phyloP scores from a whole-genome alignment of 495 filamentous ascomycete genomes.

The Coniosporium apollinis region DNA sequence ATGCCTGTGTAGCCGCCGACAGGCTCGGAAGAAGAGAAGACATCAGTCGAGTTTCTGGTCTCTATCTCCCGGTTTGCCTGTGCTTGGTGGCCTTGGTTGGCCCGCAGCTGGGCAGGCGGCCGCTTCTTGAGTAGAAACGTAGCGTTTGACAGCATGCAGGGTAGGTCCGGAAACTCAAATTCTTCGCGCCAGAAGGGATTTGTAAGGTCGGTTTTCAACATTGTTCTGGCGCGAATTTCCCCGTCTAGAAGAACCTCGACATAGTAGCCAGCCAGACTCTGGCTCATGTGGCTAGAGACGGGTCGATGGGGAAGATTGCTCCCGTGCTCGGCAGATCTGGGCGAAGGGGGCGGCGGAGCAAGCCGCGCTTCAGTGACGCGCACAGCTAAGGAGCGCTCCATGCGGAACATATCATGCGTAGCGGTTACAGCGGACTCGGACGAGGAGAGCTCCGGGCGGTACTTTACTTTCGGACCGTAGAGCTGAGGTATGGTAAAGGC shows the following conservation, averaged over 20 bases:
- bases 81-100: too few species aligned
- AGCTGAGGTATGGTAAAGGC: constrained; percentile 91
- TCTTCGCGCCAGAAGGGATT: constrained; percentile 94
- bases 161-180: constrained; percentile 71
- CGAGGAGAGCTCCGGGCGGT: constrained; percentile 13
- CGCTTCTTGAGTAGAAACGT: constrained; percentile 69
- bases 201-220: constrained; percentile 60
- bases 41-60: constrained; percentile 11
- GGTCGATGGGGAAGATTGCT: background rate
- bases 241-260: constrained; percentile 87
- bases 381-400: constrained; percentile 43
- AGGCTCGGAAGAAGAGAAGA: constrained; percentile 16
- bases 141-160: constrained; percentile 57
- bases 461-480: constrained; percentile 42
- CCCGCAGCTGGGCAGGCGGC: constrained; percentile 24
- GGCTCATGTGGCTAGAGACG: background rate
- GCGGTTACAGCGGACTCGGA: constrained; percentile 14
- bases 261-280: constrained; percentile 37
- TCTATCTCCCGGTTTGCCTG: constrained; percentile 7
- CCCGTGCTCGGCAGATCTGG: background rate
- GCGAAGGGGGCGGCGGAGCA: constrained; percentile 14
- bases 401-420: constrained; percentile 43
- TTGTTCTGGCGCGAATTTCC: constrained; percentile 72
- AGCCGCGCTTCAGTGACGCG: constrained; percentile 47
- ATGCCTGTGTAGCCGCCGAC: constrained; percentile 23